Evolutionary conservation across 371 early-diverging fungal species (phyloP).

Genomic region (Apophysomyces elegans): DNA sequence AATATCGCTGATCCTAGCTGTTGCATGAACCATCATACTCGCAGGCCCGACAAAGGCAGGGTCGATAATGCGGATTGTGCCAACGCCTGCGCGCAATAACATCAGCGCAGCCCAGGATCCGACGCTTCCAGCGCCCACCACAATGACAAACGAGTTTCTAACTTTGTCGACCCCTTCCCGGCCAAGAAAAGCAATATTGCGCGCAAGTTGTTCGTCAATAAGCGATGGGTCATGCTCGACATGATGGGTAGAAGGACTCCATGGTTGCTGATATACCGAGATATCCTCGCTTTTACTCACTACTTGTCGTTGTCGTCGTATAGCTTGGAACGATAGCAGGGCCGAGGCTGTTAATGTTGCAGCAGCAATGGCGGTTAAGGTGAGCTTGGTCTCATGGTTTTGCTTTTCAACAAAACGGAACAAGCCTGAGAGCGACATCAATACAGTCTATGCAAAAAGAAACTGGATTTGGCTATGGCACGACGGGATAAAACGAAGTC

Average conservation of each 20-base stretch:
- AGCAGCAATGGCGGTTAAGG: constrained; percentile 58
- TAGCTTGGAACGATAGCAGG: constrained; percentile 50
- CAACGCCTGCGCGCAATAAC: constrained; percentile 90
- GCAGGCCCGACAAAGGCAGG: constrained; percentile 89
- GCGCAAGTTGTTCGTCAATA: constrained; percentile 83
- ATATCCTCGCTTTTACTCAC: constrained; percentile 8
- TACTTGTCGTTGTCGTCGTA: constrained; percentile 39
- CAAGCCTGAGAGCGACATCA: constrained; percentile 1
- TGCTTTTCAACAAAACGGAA: constrained; percentile 26
- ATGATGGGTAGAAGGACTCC: background rate
- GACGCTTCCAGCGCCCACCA: constrained; percentile 96
- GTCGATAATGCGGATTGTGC: constrained; percentile 85
- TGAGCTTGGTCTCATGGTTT: constrained; percentile 26
- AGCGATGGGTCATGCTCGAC: constrained; percentile 63
- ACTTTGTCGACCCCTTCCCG: constrained; percentile 73
- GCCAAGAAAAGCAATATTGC: constrained; percentile 91
- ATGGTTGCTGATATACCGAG: background rate
- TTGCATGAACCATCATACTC: constrained; percentile 88
- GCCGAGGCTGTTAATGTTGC: constrained; percentile 60
- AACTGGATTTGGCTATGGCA: too few species aligned
- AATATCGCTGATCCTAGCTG: constrained; percentile 84
- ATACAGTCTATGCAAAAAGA: background rate
- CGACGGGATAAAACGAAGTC: too few species aligned
- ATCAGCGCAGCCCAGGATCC: constrained; percentile 93
- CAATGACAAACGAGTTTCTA: constrained; percentile 77